Base-by-base conservation (phyloP, 345 rosid species). In the Hibiscus mutabilis region DNA sequence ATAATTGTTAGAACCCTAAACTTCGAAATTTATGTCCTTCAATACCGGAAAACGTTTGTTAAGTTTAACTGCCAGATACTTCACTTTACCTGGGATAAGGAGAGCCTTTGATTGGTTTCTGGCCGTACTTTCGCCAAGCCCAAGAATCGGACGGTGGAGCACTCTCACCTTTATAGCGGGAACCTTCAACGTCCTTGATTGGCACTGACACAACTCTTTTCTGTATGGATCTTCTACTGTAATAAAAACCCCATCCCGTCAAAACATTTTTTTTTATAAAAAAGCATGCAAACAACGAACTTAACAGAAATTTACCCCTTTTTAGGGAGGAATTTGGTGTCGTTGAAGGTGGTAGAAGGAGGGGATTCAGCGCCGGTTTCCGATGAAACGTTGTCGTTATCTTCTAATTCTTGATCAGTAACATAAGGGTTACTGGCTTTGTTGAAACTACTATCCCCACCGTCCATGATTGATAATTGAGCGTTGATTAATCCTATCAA, bases 91-190 rank as follows among this genome's bases (percentile, higher is more conserved):
- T 89, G n/a, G 99, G 99, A 76, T 89, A 95, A 21, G 95, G 95
- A n/a, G 99, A 90, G 49, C 99, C 99, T 75, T 95, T 95, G 87
- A 95, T 92, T 79, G 99, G 99, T 76, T 95, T 95, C 67, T 95
- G 99, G 53, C 99, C 99, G 74, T 95, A 95, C 75, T 95, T 95
- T 76, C 99, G 79, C 99, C 99, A 95, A 0, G 99, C 97, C 98
- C 98, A 95, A 12, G 97, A 95, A 81, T 95, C 99, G 0, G 98
- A 82, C 59, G 99, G 99, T 12, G 94, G 87, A 40, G 91, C 82
- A 53, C 84, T 79, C 70, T 95, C 99, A 0, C 97, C 94, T 76
- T 88, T 95, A 62, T 83, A 75, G 69, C 96, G 71, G 13, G 90
- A 72, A 29, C 96, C 96, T 79, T 88, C 97, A 1, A 83, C 66